Conservation (phyloP, 495 filamentous ascomycete species). For the Evernia prunastri region DNA sequence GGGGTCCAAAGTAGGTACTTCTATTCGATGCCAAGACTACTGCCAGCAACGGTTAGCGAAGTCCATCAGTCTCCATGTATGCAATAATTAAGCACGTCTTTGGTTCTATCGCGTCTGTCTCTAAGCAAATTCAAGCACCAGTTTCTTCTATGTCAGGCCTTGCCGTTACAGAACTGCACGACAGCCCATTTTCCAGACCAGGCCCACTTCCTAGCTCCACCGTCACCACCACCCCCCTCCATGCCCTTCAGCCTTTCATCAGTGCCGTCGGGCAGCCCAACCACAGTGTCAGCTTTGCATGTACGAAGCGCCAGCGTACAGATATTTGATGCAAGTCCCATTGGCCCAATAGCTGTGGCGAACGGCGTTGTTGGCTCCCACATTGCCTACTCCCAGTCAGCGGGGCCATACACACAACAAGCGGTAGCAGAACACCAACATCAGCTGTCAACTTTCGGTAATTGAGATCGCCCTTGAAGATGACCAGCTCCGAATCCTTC, state of each 20-base stretch:
- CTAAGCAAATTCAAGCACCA: neutral
- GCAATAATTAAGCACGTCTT: neutral
- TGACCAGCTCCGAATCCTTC: slow-evolving; percentile 77
- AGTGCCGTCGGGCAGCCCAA: slow-evolving; percentile 44
- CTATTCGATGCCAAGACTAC: too few relatives aligned
- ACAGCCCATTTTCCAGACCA: slow-evolving; percentile 98
- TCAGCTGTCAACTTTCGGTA: slow-evolving; percentile 88
- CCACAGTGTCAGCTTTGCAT: slow-evolving; percentile 88
- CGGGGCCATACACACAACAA: slow-evolving; percentile 33
- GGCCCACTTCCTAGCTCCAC: slow-evolving; percentile 79
- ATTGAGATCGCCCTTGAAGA: slow-evolving; percentile 96
- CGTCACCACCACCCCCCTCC: slow-evolving; percentile 62
- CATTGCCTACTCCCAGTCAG: slow-evolving; percentile 35
- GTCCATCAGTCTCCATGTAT: too few relatives aligned
- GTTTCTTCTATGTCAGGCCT: slow-evolving; percentile 25
- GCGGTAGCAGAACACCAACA: slow-evolving; percentile 9
- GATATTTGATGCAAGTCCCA: slow-evolving; percentile 73
- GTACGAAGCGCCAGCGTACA: slow-evolving; percentile 82
- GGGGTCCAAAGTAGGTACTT: too few relatives aligned
- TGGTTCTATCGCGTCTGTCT: neutral
- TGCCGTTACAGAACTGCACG: slow-evolving; percentile 77
- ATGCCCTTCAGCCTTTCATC: slow-evolving; percentile 69
- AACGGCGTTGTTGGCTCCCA: slow-evolving; percentile 91
- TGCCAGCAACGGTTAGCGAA: too few relatives aligned
- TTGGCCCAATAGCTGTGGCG: slow-evolving; percentile 73